These are phyloP conservation scores for Acmispon strigosus DNA, from an alignment of 306 rosid genomes.

Conservation along the genomic window DNA sequence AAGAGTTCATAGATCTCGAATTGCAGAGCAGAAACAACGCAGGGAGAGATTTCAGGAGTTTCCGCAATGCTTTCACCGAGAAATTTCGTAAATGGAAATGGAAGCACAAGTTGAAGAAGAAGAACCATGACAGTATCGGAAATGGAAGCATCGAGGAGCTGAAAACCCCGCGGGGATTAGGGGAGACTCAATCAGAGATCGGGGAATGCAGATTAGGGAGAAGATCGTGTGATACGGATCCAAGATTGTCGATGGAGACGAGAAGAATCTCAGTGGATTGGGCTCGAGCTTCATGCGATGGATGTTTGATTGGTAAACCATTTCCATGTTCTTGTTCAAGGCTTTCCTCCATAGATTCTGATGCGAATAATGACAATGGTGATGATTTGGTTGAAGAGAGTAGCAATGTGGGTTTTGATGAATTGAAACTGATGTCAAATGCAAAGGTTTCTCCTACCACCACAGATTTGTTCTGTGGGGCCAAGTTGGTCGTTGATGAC, in stretches of 20 bases:
- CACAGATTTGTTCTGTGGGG: conserved; percentile 77
- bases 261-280: conserved; percentile 56
- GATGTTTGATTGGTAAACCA: conserved; percentile 61
- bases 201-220: conserved; percentile 72
- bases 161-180: conserved; percentile 27
- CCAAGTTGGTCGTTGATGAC: conserved; percentile 63
- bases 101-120: conserved; percentile 51
- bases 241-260: conserved; percentile 43
- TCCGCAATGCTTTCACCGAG: conserved; percentile 49
- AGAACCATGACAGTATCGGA: conserved; percentile 8
- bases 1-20: conserved; percentile 88
- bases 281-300: conserved; percentile 93
- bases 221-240: conserved; percentile 85
- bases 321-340: conserved; percentile 25
- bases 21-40: conserved; percentile 29
- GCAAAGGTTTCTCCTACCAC: conserved; percentile 87
- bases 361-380: conserved; percentile 9
- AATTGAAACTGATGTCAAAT: conserved; percentile 53
- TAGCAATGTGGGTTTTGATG: conserved; percentile 39
- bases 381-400: conserved; percentile 23
- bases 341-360: conserved; percentile 44
- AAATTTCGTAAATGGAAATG: conserved; percentile 58
- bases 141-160: conserved; percentile 16
- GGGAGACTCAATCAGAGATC: conserved; percentile 80
- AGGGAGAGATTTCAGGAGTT: conserved; percentile 49